Conservation (phyloP, 2,329 filamentous ascomycete genomes). For the Orbilia blumenaviensis region DNA sequence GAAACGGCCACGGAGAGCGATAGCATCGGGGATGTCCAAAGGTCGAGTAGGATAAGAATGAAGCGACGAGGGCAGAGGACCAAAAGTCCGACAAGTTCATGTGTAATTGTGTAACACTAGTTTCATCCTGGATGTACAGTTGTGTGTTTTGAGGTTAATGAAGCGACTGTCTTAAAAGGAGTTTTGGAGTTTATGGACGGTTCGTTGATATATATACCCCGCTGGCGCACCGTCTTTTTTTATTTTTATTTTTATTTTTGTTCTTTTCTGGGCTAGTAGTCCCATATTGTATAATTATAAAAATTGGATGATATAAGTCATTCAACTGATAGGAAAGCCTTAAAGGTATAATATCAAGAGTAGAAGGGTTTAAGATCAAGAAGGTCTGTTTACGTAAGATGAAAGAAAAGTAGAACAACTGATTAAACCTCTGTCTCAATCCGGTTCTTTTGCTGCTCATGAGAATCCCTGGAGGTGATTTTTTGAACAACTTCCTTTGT, state of each 20-base stretch:
- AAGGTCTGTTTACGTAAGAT: too few relatives aligned
- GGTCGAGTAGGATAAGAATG: conserved; percentile 20
- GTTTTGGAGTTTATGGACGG: not conserved
- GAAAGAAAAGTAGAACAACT: too few relatives aligned
- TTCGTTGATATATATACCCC: too few relatives aligned
- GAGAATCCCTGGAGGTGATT: conserved; percentile 64
- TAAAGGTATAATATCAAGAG: too few relatives aligned
- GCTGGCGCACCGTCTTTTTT: too few relatives aligned
- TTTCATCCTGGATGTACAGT: not conserved
- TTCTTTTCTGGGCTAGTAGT: too few relatives aligned
- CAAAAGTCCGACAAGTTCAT: not conserved
- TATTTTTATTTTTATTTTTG: too few relatives aligned
- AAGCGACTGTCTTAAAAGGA: not conserved
- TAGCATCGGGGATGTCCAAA: conserved; percentile 1
- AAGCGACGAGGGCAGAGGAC: not conserved
- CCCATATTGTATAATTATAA: too few relatives aligned
- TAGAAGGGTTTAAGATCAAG: too few relatives aligned
- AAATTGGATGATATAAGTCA: too few relatives aligned
- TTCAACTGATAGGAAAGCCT: too few relatives aligned
- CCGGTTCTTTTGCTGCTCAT: conserved; percentile 68
- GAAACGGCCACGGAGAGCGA: not conserved
- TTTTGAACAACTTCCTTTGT: conserved; percentile 62
- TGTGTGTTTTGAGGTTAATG: not conserved
- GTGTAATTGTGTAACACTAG: conserved; percentile 27
- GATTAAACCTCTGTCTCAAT: conserved; percentile 75